Conservation (phyloP, 169 alveolate genomes). For the Fabrea salina region DNA sequence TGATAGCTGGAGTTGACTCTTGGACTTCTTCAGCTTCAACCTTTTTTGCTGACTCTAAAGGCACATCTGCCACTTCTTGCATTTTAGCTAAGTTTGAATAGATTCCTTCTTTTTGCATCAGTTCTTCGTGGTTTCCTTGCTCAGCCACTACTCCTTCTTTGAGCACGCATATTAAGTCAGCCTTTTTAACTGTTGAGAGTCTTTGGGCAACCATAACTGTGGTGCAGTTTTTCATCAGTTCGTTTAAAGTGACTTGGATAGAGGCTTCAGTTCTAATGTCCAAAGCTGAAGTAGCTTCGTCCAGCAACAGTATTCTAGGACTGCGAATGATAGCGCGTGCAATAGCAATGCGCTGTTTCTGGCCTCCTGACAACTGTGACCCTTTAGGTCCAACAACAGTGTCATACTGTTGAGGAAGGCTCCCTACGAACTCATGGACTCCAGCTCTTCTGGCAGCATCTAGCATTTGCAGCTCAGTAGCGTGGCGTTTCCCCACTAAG, state of each 20-base stretch:
- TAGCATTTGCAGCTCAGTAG: conserved; percentile 62
- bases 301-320: conserved; percentile 85
- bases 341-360: conserved; percentile 73
- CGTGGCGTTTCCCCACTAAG: conserved; percentile 54
- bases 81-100: conserved; percentile 6
- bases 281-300: conserved; percentile 94
- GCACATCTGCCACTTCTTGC: not conserved
- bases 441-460: conserved; percentile 78
- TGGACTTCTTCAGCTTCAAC: not conserved
- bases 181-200: conserved; percentile 61
- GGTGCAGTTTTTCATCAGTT: conserved; percentile 49
- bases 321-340: conserved; percentile 80
- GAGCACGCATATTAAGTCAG: conserved; percentile 77
- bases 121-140: conserved; percentile 85
- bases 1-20: not conserved
- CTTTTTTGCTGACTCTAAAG: not conserved
- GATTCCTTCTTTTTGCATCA: conserved; percentile 54
- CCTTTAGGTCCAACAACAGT: conserved; percentile 74
- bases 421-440: conserved; percentile 72
- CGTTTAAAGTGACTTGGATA: conserved; percentile 78
- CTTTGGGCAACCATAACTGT: conserved; percentile 73
- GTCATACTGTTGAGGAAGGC: conserved; percentile 70
- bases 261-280: conserved; percentile 86
- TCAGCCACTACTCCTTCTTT: conserved; percentile 85
- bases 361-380: conserved; percentile 68